Evolutionary conservation across 805 yeast genomes (phyloP).

Genomic region (Ogataea philodendri): DNA sequence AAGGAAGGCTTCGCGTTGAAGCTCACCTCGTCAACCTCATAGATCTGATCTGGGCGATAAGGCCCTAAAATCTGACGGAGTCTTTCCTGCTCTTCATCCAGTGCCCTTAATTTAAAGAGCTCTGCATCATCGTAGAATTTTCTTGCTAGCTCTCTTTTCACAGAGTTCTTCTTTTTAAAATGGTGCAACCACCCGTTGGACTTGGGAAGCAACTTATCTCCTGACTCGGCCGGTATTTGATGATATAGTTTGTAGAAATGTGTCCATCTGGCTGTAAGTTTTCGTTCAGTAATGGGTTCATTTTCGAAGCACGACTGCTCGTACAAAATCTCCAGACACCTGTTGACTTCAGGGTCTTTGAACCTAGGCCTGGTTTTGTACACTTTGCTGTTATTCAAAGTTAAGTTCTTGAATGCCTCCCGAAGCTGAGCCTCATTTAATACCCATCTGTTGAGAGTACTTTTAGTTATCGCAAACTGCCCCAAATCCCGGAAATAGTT

Average conservation of each 20-base stretch:
- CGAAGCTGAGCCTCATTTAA: conserved; percentile 34
- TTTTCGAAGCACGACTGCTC: conserved; percentile 37
- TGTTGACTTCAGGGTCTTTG: conserved; percentile 34
- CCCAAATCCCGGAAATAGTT: conserved; percentile 31
- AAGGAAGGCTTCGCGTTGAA: conserved; percentile 25
- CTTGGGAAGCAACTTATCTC: conserved; percentile 21
- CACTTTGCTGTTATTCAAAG: conserved; percentile 27
- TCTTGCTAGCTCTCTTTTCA: conserved; percentile 30
- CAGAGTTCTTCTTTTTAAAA: conserved; percentile 34
- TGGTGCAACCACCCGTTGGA: conserved; percentile 44
- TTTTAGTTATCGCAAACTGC: conserved; percentile 37
- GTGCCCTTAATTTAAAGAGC: conserved; percentile 14
- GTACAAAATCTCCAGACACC: conserved; percentile 37
- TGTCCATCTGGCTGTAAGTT: conserved; percentile 34
- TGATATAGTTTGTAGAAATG: conserved; percentile 25
- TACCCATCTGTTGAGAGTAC: conserved; percentile 41
- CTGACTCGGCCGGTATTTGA: conserved; percentile 3
- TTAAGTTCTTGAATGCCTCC: conserved; percentile 27
- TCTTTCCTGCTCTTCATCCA: conserved; percentile 28
- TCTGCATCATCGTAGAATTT: conserved; percentile 24
- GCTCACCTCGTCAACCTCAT: conserved; percentile 38
- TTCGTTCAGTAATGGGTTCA: conserved; percentile 29
- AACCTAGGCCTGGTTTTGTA: conserved; percentile 35
- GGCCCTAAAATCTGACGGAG: conserved; percentile 18
- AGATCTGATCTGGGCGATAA: conserved; percentile 30